phyloP scores from a whole-genome alignment of 352 stramenopile genomes.

The Albugo candida region DNA sequence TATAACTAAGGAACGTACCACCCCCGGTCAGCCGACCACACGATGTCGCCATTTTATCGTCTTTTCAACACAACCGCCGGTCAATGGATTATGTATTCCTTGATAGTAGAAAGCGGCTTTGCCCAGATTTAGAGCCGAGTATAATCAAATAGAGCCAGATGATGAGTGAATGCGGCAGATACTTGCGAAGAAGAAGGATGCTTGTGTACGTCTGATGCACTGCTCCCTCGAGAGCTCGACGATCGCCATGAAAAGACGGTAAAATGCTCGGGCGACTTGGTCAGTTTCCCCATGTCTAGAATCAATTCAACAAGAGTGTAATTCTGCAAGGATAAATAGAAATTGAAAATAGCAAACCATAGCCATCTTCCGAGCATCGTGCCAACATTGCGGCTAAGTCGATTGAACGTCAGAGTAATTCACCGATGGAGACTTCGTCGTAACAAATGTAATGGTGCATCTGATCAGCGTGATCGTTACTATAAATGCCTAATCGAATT shows the following conservation, averaged over 20 bases:
- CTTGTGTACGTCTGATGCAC: constrained; percentile 31
- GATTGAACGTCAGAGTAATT: background rate
- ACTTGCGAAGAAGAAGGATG: constrained; percentile 41
- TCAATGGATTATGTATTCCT: constrained; percentile 17
- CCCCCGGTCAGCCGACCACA: constrained; percentile 32
- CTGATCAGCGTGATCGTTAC: background rate
- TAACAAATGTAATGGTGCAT: background rate
- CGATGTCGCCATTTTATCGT: constrained; percentile 35
- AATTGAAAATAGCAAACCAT: background rate
- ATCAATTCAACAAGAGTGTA: background rate
- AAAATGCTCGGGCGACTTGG: constrained; percentile 44
- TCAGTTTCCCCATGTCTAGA: constrained; percentile 46
- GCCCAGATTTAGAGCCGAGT: constrained; percentile 12
- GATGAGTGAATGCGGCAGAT: constrained; percentile 60
- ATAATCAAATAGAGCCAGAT: constrained; percentile 62
- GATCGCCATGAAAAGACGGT: constrained; percentile 25
- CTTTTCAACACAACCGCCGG: constrained; percentile 42
- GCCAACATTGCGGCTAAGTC: background rate
- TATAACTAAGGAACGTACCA: constrained; percentile 37
- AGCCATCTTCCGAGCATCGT: background rate
- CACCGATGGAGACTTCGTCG: background rate
- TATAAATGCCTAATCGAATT: background rate
- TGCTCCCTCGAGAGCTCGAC: constrained; percentile 22
- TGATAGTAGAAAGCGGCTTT: background rate
- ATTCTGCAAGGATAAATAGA: constrained; percentile 2